Conservation (phyloP, 2,329 filamentous ascomycete genomes). For the Berkeleyomyces rouxiae region DNA sequence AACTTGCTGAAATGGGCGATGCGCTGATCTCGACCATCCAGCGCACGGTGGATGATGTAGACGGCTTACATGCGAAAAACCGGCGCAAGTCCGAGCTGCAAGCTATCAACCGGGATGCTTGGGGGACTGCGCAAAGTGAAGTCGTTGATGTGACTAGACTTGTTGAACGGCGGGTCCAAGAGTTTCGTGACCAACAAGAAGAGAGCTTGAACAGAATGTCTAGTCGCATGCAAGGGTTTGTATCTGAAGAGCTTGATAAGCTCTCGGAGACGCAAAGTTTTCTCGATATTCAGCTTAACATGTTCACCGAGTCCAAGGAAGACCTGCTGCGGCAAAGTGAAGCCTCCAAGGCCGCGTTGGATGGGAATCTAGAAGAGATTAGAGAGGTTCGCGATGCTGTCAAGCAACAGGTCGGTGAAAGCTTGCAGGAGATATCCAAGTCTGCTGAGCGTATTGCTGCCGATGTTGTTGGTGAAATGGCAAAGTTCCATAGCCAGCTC, state of each 20-base stretch:
- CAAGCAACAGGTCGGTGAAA: slow-evolving; percentile 31
- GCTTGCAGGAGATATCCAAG: slow-evolving; percentile 7
- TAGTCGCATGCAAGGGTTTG: slow-evolving; percentile 57
- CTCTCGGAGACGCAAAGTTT: slow-evolving; percentile 54
- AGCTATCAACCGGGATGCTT: slow-evolving; percentile 57
- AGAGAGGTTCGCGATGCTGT: slow-evolving; percentile 72
- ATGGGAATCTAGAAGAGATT: slow-evolving; percentile 58
- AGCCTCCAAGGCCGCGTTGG: slow-evolving; percentile 68
- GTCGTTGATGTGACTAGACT: slow-evolving; percentile 61
- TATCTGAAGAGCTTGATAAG: slow-evolving; percentile 33
- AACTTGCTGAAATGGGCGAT: slow-evolving; percentile 55
- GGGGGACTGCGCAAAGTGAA: slow-evolving; percentile 59
- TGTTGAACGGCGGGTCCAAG: slow-evolving; percentile 58
- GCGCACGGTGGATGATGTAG: slow-evolving; percentile 63
- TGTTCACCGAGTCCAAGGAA: slow-evolving; percentile 50
- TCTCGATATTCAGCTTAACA: slow-evolving; percentile 49
- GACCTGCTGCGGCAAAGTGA: slow-evolving; percentile 52
- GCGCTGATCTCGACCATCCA: slow-evolving; percentile 64
- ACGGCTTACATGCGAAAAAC: slow-evolving; percentile 71
- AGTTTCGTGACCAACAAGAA: slow-evolving; percentile 57
- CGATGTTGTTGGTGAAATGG: slow-evolving; percentile 12
- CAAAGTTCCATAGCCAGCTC: slow-evolving; percentile 31
- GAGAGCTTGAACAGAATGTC: slow-evolving; percentile 52
- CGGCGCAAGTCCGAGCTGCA: slow-evolving; percentile 74
- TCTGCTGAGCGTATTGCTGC: slow-evolving; percentile 8